phyloP scores from a whole-genome alignment of 805 yeast genomes.

The Cyberlindnera samutprakarnensis region DNA sequence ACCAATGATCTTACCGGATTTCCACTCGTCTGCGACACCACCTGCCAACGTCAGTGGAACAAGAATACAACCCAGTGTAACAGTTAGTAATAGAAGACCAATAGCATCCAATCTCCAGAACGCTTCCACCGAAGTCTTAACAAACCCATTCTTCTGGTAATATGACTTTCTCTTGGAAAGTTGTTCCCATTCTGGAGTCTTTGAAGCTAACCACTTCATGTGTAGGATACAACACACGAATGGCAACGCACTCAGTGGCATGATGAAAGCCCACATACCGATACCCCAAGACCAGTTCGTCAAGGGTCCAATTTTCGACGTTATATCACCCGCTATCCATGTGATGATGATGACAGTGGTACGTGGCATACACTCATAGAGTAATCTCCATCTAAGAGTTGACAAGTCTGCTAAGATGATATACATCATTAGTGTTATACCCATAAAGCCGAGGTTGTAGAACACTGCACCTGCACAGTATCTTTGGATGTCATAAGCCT shows the following conservation, averaged over 20 bases:
- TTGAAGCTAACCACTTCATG: slow-evolving; percentile 47
- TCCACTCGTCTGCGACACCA: slow-evolving; percentile 50
- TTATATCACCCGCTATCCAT: slow-evolving; percentile 67
- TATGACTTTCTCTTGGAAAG: slow-evolving; percentile 33
- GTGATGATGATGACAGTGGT: slow-evolving; percentile 71
- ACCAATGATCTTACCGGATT: slow-evolving; percentile 51
- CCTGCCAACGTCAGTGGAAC: slow-evolving; percentile 76
- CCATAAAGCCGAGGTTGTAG: slow-evolving; percentile 51
- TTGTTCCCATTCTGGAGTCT: slow-evolving; percentile 40
- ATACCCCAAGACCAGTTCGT: slow-evolving; percentile 63
- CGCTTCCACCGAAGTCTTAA: slow-evolving; percentile 26
- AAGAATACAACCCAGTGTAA: slow-evolving; percentile 54
- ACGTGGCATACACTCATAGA: slow-evolving; percentile 57
- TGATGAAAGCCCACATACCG: slow-evolving; percentile 75
- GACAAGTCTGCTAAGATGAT: slow-evolving; percentile 62
- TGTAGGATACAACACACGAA: slow-evolving; percentile 44
- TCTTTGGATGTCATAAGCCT: slow-evolving; percentile 48
- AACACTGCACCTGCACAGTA: slow-evolving; percentile 61
- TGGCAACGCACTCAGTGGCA: slow-evolving; percentile 62
- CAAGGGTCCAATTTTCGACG: slow-evolving; percentile 27
- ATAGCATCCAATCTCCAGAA: slow-evolving; percentile 62
- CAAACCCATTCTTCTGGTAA: slow-evolving; percentile 30
- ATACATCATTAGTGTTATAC: slow-evolving; percentile 48
- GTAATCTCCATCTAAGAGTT: slow-evolving; percentile 62
- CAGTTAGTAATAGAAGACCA: slow-evolving; percentile 50